These are phyloP conservation scores for Astragalus membranaceus DNA, from an alignment of 306 rosid genomes.

Conservation along the genomic window DNA sequence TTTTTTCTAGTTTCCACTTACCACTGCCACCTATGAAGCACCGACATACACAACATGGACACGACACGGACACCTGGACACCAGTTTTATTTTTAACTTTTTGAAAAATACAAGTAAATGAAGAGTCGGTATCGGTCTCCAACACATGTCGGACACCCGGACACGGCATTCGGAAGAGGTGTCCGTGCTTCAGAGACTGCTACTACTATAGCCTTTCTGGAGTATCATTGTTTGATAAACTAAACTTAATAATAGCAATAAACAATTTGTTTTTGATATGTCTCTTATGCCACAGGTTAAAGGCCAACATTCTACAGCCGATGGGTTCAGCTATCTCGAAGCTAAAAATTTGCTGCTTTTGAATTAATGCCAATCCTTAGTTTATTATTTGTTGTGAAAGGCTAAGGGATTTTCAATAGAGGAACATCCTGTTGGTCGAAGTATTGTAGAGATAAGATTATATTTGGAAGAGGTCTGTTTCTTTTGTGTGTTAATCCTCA, in stretches of 20 bases:
- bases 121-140: too few relatives aligned
- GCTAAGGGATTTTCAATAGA: conserved; percentile 66
- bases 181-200: too few relatives aligned
- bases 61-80: too few relatives aligned
- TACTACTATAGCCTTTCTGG: not conserved
- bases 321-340: conserved; percentile 86
- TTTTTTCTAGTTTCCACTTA: not conserved
- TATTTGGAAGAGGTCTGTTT: conserved; percentile 73
- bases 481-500: not conserved
- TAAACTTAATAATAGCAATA: too few relatives aligned
- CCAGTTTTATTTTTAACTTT: too few relatives aligned
- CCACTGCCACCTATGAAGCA: too few relatives aligned
- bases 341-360: conserved; percentile 75
- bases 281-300: conserved; percentile 47
- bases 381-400: conserved; percentile 72
- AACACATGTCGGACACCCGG: too few relatives aligned
- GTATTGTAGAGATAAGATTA: conserved; percentile 73
- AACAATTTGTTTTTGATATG: not conserved
- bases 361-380: conserved; percentile 77
- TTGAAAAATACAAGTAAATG: too few relatives aligned
- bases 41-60: too few relatives aligned
- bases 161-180: too few relatives aligned
- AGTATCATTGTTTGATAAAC: too few relatives aligned
- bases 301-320: conserved; percentile 53
- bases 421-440: conserved; percentile 71